phyloP scores from a whole-genome alignment of 2,329 filamentous ascomycete species.

The Laburnicola sp. region DNA sequence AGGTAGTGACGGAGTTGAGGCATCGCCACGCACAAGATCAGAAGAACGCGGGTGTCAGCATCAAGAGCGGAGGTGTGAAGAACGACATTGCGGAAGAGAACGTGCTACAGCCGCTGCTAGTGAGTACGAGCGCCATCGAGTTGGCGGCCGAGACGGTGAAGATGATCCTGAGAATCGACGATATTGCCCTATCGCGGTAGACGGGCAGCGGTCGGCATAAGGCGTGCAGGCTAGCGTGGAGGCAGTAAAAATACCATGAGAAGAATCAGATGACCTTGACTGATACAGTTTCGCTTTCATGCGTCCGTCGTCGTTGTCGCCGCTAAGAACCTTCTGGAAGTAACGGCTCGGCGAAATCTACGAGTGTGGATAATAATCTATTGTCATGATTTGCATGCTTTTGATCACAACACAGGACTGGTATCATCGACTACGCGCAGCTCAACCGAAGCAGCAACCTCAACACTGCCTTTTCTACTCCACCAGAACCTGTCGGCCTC shows the following conservation, averaged over 20 bases:
- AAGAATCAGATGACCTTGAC: constrained; percentile 12
- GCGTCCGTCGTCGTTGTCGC: not conserved
- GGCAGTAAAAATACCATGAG: constrained; percentile 12
- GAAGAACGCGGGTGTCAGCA: constrained; percentile 94
- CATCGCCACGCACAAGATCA: constrained; percentile 94
- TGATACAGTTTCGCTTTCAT: not conserved
- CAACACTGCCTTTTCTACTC: too few species aligned
- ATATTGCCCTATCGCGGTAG: constrained; percentile 59
- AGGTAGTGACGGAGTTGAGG: constrained; percentile 93
- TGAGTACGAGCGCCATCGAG: constrained; percentile 97
- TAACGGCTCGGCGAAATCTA: not conserved
- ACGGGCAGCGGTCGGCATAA: constrained; percentile 5
- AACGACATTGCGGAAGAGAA: constrained; percentile 96
- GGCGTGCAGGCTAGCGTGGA: constrained; percentile 6
- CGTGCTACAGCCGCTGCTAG: constrained; percentile 90
- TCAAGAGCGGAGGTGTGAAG: constrained; percentile 96
- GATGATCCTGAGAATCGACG: constrained; percentile 77
- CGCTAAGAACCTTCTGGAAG: not conserved
- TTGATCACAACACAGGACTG: too few species aligned
- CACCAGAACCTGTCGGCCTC: too few species aligned
- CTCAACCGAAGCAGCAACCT: too few species aligned
- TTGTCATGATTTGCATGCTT: too few species aligned
- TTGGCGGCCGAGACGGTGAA: constrained; percentile 97
- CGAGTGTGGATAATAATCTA: too few species aligned
- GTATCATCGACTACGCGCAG: too few species aligned